Conservation (phyloP, 2,329 filamentous ascomycete genomes). For the Xylariales sp. region DNA sequence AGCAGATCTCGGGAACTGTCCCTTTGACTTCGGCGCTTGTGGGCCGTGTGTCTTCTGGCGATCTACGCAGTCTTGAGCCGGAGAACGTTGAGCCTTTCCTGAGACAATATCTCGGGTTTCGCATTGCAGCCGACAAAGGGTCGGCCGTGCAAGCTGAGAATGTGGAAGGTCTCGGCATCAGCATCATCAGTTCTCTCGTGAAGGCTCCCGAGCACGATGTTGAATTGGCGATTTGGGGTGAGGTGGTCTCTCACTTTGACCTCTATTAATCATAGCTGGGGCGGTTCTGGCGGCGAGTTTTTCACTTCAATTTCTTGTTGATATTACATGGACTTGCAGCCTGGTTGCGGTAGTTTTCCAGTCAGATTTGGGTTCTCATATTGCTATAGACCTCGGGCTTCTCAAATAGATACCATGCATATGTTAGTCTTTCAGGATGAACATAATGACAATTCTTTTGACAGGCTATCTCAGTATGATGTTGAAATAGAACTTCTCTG, state of each 20-base stretch:
- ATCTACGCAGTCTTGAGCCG: constrained; percentile 33
- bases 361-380: too few relatives aligned
- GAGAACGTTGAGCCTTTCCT: constrained; percentile 37
- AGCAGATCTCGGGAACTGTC: constrained; percentile 41
- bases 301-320: too few relatives aligned
- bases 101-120: constrained; percentile 29
- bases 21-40: constrained; percentile 48
- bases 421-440: too few relatives aligned
- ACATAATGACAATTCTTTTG: too few relatives aligned
- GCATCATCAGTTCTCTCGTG: constrained; percentile 26
- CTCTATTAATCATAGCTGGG: too few relatives aligned
- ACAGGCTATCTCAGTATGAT: too few relatives aligned
- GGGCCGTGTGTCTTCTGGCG: constrained; percentile 32
- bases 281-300: too few relatives aligned
- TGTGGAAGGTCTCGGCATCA: constrained; percentile 30
- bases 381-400: too few relatives aligned
- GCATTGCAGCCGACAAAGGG: constrained; percentile 26
- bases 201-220: neutral
- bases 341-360: too few relatives aligned
- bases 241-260: neutral
- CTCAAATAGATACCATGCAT: too few relatives aligned
- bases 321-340: too few relatives aligned
- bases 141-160: constrained; percentile 19
- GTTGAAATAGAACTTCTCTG: too few relatives aligned
- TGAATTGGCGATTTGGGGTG: constrained; percentile 6